These are phyloP conservation scores for Fusarium marasasianum DNA, from an alignment of 2,329 filamentous ascomycete species.

Conservation along the genomic window DNA sequence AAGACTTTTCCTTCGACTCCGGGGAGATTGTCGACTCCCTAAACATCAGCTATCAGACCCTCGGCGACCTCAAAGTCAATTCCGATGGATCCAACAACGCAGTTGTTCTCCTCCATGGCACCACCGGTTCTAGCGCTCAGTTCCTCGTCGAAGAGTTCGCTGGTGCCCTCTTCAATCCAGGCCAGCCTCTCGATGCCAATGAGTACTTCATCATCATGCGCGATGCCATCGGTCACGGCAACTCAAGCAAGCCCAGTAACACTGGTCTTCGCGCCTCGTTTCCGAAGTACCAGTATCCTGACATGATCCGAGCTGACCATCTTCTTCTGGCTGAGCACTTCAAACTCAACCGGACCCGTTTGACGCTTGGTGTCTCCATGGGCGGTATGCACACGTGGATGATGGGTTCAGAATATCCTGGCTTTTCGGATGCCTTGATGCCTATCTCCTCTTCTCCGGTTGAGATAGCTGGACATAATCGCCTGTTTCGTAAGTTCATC, in stretches of 20 bases:
- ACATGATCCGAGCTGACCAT: conserved; percentile 15
- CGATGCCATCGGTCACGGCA: conserved; percentile 19
- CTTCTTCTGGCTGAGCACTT: conserved; percentile 1
- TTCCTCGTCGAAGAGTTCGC: conserved; percentile 22
- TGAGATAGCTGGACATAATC: conserved; percentile 19
- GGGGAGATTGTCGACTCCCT: background rate
- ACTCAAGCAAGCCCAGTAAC: conserved; percentile 27
- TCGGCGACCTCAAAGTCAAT: conserved; percentile 21
- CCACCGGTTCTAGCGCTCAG: background rate
- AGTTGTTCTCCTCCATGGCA: conserved; percentile 18
- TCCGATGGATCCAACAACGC: conserved; percentile 17
- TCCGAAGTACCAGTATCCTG: conserved; percentile 16
- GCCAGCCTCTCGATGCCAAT: background rate
- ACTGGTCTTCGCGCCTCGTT: background rate
- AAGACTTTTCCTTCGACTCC: conserved; percentile 10
- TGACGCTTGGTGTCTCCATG: conserved; percentile 19
- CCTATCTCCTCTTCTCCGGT: conserved; percentile 11
- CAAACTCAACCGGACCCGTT: background rate
- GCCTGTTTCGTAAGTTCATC: conserved; percentile 19
- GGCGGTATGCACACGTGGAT: conserved; percentile 30
- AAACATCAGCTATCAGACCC: conserved; percentile 16
- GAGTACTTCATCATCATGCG: conserved; percentile 29
- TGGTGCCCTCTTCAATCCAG: conserved; percentile 3
- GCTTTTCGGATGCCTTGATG: conserved; percentile 18
- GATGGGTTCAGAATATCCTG: background rate